Base-by-base conservation (phyloP, 805 yeast genomes). In the Hanseniaspora clermontiae region DNA sequence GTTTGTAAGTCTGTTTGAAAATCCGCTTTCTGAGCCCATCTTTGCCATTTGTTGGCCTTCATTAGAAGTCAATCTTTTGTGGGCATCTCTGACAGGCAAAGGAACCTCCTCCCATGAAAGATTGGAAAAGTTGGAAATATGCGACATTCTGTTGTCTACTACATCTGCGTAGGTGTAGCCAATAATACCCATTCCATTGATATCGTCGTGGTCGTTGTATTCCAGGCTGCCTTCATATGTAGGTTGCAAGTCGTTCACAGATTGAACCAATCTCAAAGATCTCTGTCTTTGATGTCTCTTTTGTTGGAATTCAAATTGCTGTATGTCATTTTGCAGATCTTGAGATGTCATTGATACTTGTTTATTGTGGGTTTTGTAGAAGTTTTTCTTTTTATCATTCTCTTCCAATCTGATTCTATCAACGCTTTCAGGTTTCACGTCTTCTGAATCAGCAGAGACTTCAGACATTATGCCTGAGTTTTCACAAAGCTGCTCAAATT, bases 141-240 rank as follows among this genome's bases (percentile, higher is more conserved):
- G 58, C 3, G 58, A 55, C 46, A 49, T 49, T 49, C 58, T 49
- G 31, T 55, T 52, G 27, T 52, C 56, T 5, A 52, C 50, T n/a
- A 52, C 47, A 20, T 52, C 56, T 29, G 56, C 56, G 19, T 52
- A 52, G 3, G 56, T 52, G 37, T 52, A 52, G 11, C 56, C 56
- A 52, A 52, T 52, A 31, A 52, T 52, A 34, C 56, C 56, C 50
- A 52, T 45, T 3, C 56, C 56, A 19, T 37, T 52, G 1, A 29
- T 45, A 3, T 32, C 48, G 31, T 42, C 39, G 24, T 12, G 31
- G 31, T 43, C 27, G 49, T 43, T 42, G 17, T 17, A 14, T 15
- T 29, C 46, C 3, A 31, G 12, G 24, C 32, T 31, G 39, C 27
- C 39, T 10, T 20, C 39, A 15, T 17, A 20, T 0, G 55, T 14